Conservation (phyloP, 1,139 yeast species). For the Taphrina wiesneri region DNA sequence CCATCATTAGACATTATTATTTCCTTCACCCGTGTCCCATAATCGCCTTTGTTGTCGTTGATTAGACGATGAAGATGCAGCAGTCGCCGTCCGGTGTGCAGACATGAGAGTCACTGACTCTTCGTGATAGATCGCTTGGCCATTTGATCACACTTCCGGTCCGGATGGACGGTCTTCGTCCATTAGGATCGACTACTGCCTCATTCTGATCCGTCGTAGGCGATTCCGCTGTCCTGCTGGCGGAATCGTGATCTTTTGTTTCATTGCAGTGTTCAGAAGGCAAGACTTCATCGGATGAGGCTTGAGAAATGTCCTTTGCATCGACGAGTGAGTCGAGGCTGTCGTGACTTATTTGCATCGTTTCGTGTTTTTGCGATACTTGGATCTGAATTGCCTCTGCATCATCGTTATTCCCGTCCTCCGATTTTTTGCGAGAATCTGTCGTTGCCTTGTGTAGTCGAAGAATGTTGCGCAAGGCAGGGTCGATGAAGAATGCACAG, state of each 20-base stretch:
- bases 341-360: not conserved
- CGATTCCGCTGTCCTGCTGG: not conserved
- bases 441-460: not conserved
- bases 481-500: conserved; percentile 19
- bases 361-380: not conserved
- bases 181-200: not conserved
- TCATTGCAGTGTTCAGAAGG: not conserved
- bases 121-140: not conserved
- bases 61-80: conserved; percentile 12
- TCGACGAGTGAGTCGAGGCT: not conserved
- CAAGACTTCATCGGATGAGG: not conserved
- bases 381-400: not conserved
- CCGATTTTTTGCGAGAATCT: not conserved
- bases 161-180: not conserved
- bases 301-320: not conserved
- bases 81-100: conserved; percentile 18
- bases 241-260: no score
- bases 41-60: no score
- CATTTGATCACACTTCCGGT: not conserved
- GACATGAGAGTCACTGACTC: not conserved
- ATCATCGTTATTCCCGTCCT: not conserved
- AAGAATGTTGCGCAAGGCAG: conserved; percentile 4
- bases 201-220: not conserved
- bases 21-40: not conserved
- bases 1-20: not conserved